Evolutionary conservation across 75 land plant species (phyloP), one percentile per base, ranked within the genome.

Genomic region (Larix kaempferi): DNA sequence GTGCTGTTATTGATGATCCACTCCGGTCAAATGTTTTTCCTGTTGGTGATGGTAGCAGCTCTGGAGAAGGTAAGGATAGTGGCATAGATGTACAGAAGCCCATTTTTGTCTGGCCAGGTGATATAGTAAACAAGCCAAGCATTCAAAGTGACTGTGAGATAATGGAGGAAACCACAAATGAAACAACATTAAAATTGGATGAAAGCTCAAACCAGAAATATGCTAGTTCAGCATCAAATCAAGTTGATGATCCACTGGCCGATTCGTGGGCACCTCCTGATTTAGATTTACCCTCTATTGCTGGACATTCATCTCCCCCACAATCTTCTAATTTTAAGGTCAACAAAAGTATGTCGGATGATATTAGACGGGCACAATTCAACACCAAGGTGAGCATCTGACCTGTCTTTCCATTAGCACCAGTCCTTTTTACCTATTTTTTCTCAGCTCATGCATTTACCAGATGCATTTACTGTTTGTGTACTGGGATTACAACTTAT

Each of bases 381-480:
- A 21, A 37, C 49, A 37, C 54, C 41, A 52, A 69, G 73, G 73
- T 69, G 41, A 41, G 44, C 22, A n/a, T 19, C 23, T 41, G 73
- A 39, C 44, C n/a, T 69, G 52, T n/a, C 41, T 83, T 77, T 81
- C 37, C 83, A 82, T 58, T 79, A 76, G 73, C 73, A 79, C 16
- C 82, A 79, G 80, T 78, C 83, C 56, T 25, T 79, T 61, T 66
- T 76, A 13, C 84, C 83, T 81, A 80, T 84, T 61, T 69, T 57
- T 33, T 59, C n/a, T 44, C 58, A 27, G n/a, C 15, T 35, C 41
- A 37, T 57, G n/a, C 33, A 12, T 25, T 44, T 56, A 22, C 17
- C 54, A 52, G 11, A 14, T 64, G 15, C 37, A 26, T 74, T 81
- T 23, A 35, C 10, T 29, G 37, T 56, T 69, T 54, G 52, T 23